phyloP scores from a whole-genome alignment of 140 eudicot genomes.

The Anethum foeniculum region DNA sequence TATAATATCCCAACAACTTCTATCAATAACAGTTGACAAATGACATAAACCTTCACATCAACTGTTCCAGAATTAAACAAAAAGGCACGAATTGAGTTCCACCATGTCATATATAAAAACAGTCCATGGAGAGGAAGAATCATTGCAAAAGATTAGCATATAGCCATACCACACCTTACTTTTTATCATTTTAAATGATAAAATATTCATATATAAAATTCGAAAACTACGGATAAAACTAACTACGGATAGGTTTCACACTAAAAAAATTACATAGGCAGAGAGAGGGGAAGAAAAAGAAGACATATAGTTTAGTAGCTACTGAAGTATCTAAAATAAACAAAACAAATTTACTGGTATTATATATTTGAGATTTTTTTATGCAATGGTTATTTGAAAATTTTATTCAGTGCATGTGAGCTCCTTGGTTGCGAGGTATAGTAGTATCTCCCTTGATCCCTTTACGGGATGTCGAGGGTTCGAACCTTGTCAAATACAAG shows the following conservation, averaged over 20 bases:
- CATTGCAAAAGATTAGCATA: not conserved
- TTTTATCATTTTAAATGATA: not conserved
- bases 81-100: not conserved
- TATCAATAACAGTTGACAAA: not conserved
- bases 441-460: too few species aligned
- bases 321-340: not conserved
- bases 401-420: not conserved
- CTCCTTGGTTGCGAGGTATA: not conserved
- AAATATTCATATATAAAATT: not conserved
- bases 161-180: not conserved
- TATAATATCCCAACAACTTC: not conserved
- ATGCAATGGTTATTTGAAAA: not conserved
- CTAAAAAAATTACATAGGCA: not conserved
- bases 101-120: not conserved
- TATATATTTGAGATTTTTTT: too few species aligned
- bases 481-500: too few species aligned
- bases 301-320: not conserved
- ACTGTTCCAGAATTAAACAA: not conserved
- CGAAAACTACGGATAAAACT: not conserved
- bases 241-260: not conserved
- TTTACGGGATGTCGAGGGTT: too few species aligned
- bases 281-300: too few species aligned
- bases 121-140: not conserved
- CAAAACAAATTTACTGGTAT: not conserved
- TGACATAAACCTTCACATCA: slow-evolving; percentile 7